Percentiles rank a stretch among this genome's conserved stretches.
Evolutionary conservation across 495 filamentous ascomycete species (phyloP).

Genomic region (Wilcoxina mikolae): DNA sequence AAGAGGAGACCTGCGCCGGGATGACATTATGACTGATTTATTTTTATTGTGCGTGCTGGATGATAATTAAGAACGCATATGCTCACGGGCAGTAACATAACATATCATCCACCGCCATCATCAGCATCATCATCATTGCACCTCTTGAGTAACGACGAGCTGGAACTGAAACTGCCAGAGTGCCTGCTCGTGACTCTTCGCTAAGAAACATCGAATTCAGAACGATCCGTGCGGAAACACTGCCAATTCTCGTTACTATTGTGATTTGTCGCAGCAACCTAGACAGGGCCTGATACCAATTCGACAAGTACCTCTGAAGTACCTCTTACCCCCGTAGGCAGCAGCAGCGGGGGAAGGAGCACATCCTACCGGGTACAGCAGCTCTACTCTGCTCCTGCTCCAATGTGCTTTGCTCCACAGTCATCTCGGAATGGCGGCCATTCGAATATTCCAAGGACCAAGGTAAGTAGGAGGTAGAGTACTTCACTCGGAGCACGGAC

Average conservation of each 20-base stretch:
- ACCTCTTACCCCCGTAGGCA: too few relatives aligned
- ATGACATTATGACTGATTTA: background rate
- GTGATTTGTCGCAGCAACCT: too few relatives aligned
- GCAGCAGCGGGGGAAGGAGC: too few relatives aligned
- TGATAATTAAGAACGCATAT: too few relatives aligned
- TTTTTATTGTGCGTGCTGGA: too few relatives aligned
- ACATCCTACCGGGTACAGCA: too few relatives aligned
- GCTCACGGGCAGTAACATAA: too few relatives aligned
- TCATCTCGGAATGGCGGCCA: background rate
- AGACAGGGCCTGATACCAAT: too few relatives aligned
- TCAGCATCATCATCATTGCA: background rate
- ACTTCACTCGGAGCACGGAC: background rate
- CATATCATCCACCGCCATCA: background rate
- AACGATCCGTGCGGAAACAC: background rate
- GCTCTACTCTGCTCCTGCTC: too few relatives aligned
- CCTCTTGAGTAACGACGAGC: background rate
- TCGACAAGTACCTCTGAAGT: too few relatives aligned
- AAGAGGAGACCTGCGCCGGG: background rate
- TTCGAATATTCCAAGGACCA: constrained; percentile 1
- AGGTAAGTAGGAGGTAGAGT: background rate
- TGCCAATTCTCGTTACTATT: too few relatives aligned
- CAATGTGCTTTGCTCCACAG: background rate
- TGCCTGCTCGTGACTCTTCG: background rate
- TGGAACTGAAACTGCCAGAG: background rate
- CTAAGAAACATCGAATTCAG: background rate